These are phyloP conservation scores for Angophora floribunda DNA, from an alignment of 345 rosid genomes.

Conservation along the genomic window DNA sequence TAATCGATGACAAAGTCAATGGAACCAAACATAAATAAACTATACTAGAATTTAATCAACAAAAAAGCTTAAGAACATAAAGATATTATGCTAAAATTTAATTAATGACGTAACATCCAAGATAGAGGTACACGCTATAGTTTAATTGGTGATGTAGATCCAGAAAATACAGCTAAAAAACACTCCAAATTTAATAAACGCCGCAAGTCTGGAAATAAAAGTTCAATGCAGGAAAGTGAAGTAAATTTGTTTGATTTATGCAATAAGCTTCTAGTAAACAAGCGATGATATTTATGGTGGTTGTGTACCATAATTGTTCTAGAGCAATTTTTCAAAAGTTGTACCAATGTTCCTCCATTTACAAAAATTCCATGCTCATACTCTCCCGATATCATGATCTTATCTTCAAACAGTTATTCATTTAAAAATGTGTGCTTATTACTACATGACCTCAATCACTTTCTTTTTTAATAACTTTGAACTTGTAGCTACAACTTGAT, in stretches of 20 bases:
- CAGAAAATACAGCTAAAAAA: too few species aligned
- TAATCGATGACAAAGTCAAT: too few species aligned
- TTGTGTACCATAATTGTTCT: too few species aligned
- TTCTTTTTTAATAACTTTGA: not conserved
- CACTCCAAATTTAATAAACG: rapidly evolving
- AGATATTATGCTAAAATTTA: too few species aligned
- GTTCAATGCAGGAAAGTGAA: too few species aligned
- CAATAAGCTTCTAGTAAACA: rapidly evolving
- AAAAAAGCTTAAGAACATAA: too few species aligned
- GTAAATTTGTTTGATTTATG: not conserved
- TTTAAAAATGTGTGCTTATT: too few species aligned
- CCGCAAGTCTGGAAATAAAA: rapidly evolving
- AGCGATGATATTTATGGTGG: too few species aligned
- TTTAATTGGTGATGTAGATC: rapidly evolving
- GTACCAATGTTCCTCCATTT: not conserved
- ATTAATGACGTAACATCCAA: rapidly evolving
- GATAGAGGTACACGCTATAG: rapidly evolving
- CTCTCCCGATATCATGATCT: not conserved
- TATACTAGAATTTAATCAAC: rapidly evolving
- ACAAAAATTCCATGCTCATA: rapidly evolving
- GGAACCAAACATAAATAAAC: too few species aligned
- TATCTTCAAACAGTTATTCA: not conserved
- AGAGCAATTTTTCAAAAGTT: rapidly evolving
- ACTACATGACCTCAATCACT: not conserved
- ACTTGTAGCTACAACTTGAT: not conserved